Evolutionary conservation across 164 flowering plant genomes (phyloP).

Genomic region (Umbilicus rupestris): DNA sequence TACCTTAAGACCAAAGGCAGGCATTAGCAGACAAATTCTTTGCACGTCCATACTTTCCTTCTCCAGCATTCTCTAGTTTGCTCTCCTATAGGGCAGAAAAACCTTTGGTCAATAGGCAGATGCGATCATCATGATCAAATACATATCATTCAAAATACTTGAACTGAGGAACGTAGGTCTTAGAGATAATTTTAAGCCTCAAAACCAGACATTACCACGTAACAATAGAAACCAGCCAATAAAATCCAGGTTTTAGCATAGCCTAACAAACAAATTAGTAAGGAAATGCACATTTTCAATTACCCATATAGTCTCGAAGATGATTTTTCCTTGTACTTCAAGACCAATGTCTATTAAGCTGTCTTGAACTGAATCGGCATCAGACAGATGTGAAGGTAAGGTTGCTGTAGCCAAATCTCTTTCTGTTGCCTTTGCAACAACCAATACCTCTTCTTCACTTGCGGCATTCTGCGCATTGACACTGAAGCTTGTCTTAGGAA

Average conservation of each 20-base stretch:
- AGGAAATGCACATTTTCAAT: background rate
- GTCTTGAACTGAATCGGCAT: constrained; percentile 18
- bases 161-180: no score
- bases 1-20: constrained; percentile 59
- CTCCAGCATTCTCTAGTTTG: constrained; percentile 17
- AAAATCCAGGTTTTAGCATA: no score
- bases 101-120: background rate
- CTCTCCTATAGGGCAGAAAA: constrained; percentile 21
- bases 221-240: no score
- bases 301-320: constrained; percentile 14
- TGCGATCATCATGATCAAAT: background rate
- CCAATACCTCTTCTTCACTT: constrained; percentile 18
- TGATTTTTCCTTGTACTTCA: constrained; percentile 28
- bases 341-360: constrained; percentile 24
- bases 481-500: background rate
- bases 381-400: constrained; percentile 13
- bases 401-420: constrained; percentile 8
- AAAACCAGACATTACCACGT: no score
- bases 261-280: background rate
- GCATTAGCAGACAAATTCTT: constrained; percentile 33
- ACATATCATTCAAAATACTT: background rate
- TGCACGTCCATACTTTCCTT: constrained; percentile 12
- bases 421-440: constrained; percentile 20
- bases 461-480: constrained; percentile 19
- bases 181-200: no score